A percentile compares a stretch with the other conserved stretches of the same genome.
phyloP scores from a whole-genome alignment of 2,329 filamentous ascomycete species.

The Podosphaera aphanis region DNA sequence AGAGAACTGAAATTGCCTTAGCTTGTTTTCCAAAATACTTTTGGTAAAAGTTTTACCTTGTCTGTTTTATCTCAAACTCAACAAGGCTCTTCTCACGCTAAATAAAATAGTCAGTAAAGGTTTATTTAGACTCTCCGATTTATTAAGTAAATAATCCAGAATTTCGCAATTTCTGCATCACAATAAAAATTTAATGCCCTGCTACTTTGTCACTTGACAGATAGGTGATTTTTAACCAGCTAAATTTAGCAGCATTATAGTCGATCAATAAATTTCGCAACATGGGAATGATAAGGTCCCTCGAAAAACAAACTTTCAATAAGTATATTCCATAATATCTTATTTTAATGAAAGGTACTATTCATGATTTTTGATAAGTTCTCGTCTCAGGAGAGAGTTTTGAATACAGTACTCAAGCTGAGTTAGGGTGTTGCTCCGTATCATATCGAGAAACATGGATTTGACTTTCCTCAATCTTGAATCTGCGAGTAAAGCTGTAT shows the following conservation, averaged over 20 bases:
- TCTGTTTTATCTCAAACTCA: slow-evolving; percentile 26
- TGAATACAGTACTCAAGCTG: too few relatives aligned
- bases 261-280: not conserved
- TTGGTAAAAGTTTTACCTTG: slow-evolving; percentile 16
- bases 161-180: not conserved
- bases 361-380: not conserved
- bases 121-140: not conserved
- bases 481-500: not conserved
- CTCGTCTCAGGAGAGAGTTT: too few relatives aligned
- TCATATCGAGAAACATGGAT: not conserved
- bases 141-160: too few relatives aligned
- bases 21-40: not conserved
- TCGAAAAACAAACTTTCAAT: not conserved
- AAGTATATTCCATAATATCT: not conserved
- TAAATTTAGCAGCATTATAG: not conserved
- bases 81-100: slow-evolving; percentile 13
- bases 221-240: not conserved
- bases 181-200: not conserved
- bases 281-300: not conserved
- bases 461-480: not conserved
- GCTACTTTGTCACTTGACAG: not conserved
- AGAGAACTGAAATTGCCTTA: slow-evolving; percentile 16
- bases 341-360: not conserved
- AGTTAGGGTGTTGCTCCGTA: too few relatives aligned
- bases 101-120: slow-evolving; percentile 4